Conservation (phyloP, 176 grass and related monocot species). For the Juncus effusus region DNA sequence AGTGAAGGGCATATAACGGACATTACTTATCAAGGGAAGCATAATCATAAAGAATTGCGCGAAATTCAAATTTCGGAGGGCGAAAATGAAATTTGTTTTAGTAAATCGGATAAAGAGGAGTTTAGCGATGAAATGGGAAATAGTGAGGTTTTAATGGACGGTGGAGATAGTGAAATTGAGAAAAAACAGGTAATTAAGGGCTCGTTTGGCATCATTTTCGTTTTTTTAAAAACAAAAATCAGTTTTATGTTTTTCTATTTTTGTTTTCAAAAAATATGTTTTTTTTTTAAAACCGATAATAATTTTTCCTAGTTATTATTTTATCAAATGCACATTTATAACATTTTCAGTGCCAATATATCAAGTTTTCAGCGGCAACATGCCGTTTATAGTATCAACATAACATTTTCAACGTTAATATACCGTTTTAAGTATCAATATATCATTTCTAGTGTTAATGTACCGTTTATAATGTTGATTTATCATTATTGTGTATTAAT, state of each 20-base stretch:
- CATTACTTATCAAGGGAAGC: constrained; percentile 79
- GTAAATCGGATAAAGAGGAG: constrained; percentile 15
- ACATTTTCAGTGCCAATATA: too few species aligned
- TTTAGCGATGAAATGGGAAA: constrained; percentile 12
- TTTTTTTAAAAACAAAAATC: too few species aligned
- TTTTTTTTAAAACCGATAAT: background rate
- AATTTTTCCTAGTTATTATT: too few species aligned
- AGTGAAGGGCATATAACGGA: constrained; percentile 64
- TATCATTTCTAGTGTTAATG: too few species aligned
- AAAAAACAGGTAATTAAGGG: background rate
- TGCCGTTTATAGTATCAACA: too few species aligned
- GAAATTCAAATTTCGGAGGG: constrained; percentile 10
- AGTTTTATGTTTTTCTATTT: too few species aligned
- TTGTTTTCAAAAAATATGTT: background rate
- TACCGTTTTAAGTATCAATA: too few species aligned
- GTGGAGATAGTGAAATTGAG: constrained; percentile 21
- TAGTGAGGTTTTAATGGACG: constrained; percentile 15
- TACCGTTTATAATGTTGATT: too few species aligned
- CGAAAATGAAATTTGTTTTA: constrained; percentile 7
- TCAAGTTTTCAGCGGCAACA: too few species aligned
- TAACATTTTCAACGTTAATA: too few species aligned
- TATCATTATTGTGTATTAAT: too few species aligned
- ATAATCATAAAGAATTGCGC: constrained; percentile 37
- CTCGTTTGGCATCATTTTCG: background rate
- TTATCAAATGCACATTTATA: too few species aligned